These are phyloP conservation scores for Russula vinacea DNA, from an alignment of 768 basidiomycete species.

Conservation along the genomic window DNA sequence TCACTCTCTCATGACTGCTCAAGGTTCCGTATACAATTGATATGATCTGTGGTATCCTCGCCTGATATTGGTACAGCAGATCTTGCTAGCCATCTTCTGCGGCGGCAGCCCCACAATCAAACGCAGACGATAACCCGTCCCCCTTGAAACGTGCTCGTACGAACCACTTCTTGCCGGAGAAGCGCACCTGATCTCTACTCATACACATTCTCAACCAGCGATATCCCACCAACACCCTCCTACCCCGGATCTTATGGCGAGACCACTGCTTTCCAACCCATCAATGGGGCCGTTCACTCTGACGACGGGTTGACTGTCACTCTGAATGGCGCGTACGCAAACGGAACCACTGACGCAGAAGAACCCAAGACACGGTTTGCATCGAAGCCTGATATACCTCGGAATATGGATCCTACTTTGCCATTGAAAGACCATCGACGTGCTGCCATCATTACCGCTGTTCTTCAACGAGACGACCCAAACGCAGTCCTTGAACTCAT, in stretches of 20 bases:
- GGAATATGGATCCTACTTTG: conserved; percentile 51
- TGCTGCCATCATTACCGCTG: conserved; percentile 58
- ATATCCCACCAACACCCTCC: conserved; percentile 31
- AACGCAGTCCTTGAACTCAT: conserved; percentile 57
- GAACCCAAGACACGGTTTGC: conserved; percentile 56
- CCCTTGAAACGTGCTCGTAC: conserved; percentile 70
- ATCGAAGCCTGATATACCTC: conserved; percentile 57
- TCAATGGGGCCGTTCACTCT: conserved; percentile 24
- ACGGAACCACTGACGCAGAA: conserved; percentile 44
- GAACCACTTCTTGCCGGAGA: conserved; percentile 39
- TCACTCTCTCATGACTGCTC: conserved; percentile 30
- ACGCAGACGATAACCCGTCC: conserved; percentile 62
- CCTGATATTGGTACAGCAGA: conserved; percentile 48
- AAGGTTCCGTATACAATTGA: conserved; percentile 22
- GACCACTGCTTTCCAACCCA: conserved; percentile 25
- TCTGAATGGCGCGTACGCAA: conserved; percentile 46
- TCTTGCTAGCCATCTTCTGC: conserved; percentile 52
- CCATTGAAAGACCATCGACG: conserved; percentile 52
- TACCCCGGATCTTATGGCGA: conserved; percentile 35
- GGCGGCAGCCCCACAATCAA: conserved; percentile 41
- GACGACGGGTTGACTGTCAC: conserved; percentile 40
- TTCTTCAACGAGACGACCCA: conserved; percentile 71
- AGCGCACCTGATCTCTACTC: conserved; percentile 4
- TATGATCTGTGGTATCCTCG: conserved; percentile 37
- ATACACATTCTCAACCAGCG: conserved; percentile 32